A percentile compares a stretch with the other conserved stretches of the same genome.
These are phyloP conservation scores for Passiflora organensis DNA, from an alignment of 345 rosid genomes.

Conservation along the genomic window DNA sequence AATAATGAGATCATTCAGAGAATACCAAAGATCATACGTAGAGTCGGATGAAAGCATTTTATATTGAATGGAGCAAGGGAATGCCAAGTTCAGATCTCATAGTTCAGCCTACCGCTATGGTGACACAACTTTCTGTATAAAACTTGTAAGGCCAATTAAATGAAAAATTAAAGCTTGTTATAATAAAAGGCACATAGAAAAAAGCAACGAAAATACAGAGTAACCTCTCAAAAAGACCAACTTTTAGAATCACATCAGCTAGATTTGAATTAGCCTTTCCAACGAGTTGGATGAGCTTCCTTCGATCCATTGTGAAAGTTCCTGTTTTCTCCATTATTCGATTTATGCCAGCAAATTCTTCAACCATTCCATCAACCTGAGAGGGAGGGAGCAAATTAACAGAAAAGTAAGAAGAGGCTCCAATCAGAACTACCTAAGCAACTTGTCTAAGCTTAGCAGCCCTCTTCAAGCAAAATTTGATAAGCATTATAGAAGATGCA, in stretches of 20 bases:
- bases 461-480: too few relatives aligned
- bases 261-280: conserved; percentile 97
- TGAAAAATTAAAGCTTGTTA: too few relatives aligned
- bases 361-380: conserved; percentile 88
- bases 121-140: too few relatives aligned
- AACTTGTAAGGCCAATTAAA: too few relatives aligned
- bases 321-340: conserved; percentile 85
- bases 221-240: conserved; percentile 94
- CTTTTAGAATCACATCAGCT: conserved; percentile 92
- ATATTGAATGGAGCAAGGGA: background rate
- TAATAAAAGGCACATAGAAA: background rate
- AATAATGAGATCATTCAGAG: too few relatives aligned
- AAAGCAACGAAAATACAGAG: background rate
- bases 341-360: conserved; percentile 91
- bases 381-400: background rate
- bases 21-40: background rate
- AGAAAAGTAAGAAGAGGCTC: background rate
- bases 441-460: too few relatives aligned
- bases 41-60: background rate
- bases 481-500: too few relatives aligned
- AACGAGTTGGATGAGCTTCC: conserved; percentile 78
- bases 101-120: background rate
- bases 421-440: background rate
- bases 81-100: background rate
- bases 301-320: conserved; percentile 92